Percentiles rank a stretch among this genome's conserved stretches.
Conservation (phyloP, 2,329 filamentous ascomycete genomes). For the Alternaria brassicae region DNA sequence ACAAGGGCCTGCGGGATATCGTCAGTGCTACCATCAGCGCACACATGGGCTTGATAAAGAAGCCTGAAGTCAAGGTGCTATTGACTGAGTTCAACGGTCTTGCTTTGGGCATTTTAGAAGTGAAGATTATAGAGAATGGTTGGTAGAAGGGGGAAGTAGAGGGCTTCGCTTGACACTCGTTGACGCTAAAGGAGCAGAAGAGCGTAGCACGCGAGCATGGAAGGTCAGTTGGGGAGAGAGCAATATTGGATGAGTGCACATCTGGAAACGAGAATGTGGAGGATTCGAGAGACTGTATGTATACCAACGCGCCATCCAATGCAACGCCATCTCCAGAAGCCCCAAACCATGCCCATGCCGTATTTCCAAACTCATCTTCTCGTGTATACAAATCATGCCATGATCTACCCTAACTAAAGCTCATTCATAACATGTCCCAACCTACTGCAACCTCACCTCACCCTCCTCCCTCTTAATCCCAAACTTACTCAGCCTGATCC, state of each 20-base stretch:
- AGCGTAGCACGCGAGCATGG: too few species aligned
- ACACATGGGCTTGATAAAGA: background rate
- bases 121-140: background rate
- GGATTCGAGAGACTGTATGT: background rate
- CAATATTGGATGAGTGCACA: too few species aligned
- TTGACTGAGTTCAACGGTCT: background rate
- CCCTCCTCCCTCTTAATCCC: conserved; percentile 57
- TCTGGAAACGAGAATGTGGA: background rate
- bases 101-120: background rate
- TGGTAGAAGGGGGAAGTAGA: background rate
- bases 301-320: background rate
- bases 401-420: accelerated
- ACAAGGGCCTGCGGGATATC: background rate
- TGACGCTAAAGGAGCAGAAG: too few species aligned
- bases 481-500: conserved; percentile 84
- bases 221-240: too few species aligned
- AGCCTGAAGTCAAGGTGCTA: background rate
- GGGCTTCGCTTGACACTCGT: background rate
- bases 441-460: conserved; percentile 3
- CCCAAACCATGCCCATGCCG: background rate
- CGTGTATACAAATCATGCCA: too few species aligned
- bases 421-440: too few species aligned
- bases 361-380: background rate
- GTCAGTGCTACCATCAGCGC: accelerated
- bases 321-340: background rate